These are phyloP conservation scores for Diaporthe amygdali DNA, from an alignment of 2,329 filamentous ascomycete genomes.

Conservation along the genomic window DNA sequence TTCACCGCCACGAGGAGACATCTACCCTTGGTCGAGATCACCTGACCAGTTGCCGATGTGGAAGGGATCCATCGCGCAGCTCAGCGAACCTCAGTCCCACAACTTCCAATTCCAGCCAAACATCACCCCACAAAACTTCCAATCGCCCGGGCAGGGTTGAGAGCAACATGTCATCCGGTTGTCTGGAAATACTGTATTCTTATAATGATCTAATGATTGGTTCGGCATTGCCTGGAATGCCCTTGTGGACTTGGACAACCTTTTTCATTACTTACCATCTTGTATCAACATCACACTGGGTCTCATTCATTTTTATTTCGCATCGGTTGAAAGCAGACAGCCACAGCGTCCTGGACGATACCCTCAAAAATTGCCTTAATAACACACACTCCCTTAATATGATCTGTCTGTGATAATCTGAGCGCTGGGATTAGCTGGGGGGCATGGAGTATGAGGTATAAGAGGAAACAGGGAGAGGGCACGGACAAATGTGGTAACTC, in stretches of 20 bases:
- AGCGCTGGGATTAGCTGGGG: neutral
- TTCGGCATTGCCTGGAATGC: neutral
- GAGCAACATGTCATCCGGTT: no score
- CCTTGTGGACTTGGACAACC: neutral
- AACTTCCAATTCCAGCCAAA: constrained; percentile 53
- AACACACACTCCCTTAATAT: constrained; percentile 11
- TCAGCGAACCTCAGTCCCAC: constrained; percentile 40
- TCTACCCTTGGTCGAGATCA: constrained; percentile 36
- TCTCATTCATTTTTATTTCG: neutral
- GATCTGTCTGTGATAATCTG: neutral
- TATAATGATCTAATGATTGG: constrained; percentile 9
- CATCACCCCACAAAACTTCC: constrained; percentile 50
- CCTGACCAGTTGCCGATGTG: constrained; percentile 21
- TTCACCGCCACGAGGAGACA: constrained; percentile 50
- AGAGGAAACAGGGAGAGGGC: neutral
- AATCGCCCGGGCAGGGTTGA: constrained; percentile 22
- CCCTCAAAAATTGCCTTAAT: constrained; percentile 13
- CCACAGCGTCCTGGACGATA: constrained; percentile 12
- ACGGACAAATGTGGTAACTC: neutral
- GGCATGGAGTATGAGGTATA: neutral
- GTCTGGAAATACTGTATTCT: neutral
- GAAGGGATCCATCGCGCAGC: constrained; percentile 19
- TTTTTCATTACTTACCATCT: neutral
- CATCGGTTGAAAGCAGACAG: constrained; percentile 7
- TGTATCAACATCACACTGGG: constrained; percentile 3